Base-by-base conservation (phyloP, 2,329 filamentous ascomycete genomes). In the Trichoderma sp. region DNA sequence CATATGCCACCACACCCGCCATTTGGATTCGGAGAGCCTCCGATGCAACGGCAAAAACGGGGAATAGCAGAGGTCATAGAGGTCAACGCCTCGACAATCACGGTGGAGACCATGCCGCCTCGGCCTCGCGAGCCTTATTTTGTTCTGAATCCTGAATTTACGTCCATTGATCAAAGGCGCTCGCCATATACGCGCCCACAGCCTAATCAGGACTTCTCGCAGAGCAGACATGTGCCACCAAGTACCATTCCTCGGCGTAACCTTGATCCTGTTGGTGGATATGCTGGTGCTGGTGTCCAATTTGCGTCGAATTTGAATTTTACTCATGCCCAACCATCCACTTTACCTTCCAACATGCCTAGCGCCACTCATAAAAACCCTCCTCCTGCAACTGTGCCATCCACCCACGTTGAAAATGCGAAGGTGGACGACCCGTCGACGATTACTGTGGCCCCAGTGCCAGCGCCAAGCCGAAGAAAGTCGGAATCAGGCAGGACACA, bases 101-200 rank as follows among this genome's bases (percentile, higher is more conserved):
- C 15, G 55, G 30, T 13, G n/a, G 43, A 50, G 28, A 36, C 36
- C 30, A 23, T 57, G 15, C 39, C 43, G 15, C 26, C 39, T n/a
- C 30, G 59, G 47, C 55, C 57, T 28, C 66, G 34, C 20, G 66
- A 69, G 39, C 66, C 66, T 34, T 69, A 69, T 28, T 62, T 69
- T 17, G 66, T 43, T 20, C 57, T 69, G 26, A 26, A 59, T 39
- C 26, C 63, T 36, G 39, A 47, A 17, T 20, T 36, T 15, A n/a
- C 28, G 17, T 55, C 47, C 32, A 30, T 58, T 17, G 39, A 62
- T 23, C 20, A 43, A 34, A 28, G 7, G 12, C 17, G 8, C 36
- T 9, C 66, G 5, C 57, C 28, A 62, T 39, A 13, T 62, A 6
- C 20, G 7, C 66, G 57, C 11, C 66, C 32, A 36, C 43, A 17